Percentiles rank a stretch among this genome's conserved stretches.
These are phyloP conservation scores for Stentor roeselii DNA, from an alignment of 73 alveolate genomes.

Conservation along the genomic window DNA sequence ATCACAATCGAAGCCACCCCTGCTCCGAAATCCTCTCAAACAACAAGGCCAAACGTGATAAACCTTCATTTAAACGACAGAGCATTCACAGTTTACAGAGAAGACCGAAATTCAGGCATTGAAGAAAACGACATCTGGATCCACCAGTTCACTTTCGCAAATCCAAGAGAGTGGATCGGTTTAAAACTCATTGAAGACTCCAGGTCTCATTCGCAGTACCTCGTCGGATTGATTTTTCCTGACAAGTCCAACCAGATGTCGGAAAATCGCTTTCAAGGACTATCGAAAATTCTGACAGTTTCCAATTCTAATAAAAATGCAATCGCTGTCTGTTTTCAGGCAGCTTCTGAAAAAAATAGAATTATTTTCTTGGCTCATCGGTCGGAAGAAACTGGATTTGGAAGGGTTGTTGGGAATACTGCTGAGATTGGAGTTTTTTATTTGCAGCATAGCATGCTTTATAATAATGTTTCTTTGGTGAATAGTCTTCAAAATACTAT, in stretches of 20 bases:
- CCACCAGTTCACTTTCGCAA: neutral
- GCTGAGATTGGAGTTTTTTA: neutral
- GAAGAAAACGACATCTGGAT: slow-evolving; percentile 8
- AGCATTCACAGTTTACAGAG: neutral
- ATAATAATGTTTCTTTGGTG: neutral
- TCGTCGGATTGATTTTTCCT: neutral
- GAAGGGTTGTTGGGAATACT: neutral
- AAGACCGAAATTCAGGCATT: neutral
- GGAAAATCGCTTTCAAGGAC: neutral
- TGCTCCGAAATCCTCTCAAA: neutral
- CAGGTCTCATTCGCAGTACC: neutral
- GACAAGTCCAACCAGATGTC: neutral
- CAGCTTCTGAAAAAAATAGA: slow-evolving; percentile 2
- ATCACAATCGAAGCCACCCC: neutral
- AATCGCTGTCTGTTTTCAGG: neutral
- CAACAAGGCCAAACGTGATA: neutral
- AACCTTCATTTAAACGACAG: neutral
- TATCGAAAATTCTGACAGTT: neutral
- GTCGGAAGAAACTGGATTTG: slow-evolving; percentile 23
- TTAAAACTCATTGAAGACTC: neutral
- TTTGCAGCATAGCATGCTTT: neutral
- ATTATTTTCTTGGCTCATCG: neutral
- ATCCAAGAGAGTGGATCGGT: neutral
- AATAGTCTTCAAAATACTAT: neutral
- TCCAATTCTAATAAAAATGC: neutral